phyloP scores from a whole-genome alignment of 108 stramenopile species.

The Pseudonitzschia multiseries region DNA sequence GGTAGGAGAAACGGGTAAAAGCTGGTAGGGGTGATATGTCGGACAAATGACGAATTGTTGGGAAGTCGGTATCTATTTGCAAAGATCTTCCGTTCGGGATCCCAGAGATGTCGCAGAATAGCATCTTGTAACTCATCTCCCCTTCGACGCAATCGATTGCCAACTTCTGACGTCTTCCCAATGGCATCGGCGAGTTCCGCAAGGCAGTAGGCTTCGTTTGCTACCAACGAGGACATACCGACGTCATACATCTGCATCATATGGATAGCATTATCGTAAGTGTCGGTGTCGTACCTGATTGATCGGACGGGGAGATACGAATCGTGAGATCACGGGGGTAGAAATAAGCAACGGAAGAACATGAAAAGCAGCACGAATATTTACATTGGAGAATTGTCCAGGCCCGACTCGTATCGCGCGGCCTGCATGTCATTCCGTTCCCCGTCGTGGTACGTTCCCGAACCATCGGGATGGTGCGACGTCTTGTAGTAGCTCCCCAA shows the following conservation, averaged over 20 bases:
- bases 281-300: constrained; percentile 24
- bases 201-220: constrained; percentile 16
- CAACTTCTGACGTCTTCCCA: constrained; percentile 15
- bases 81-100: constrained; percentile 19
- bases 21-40: constrained; percentile 19
- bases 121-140: constrained; percentile 10
- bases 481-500: constrained; percentile 21
- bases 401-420: constrained; percentile 31
- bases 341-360: not conserved
- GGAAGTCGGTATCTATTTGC: constrained; percentile 22
- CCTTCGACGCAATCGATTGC: constrained; percentile 1
- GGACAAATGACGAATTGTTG: constrained; percentile 23
- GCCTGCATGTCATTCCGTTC: constrained; percentile 23
- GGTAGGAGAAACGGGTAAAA: constrained; percentile 27
- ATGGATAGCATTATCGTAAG: constrained; percentile 7
- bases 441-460: not conserved
- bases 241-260: constrained; percentile 37
- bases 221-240: constrained; percentile 29
- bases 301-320: not conserved
- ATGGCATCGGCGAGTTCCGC: constrained; percentile 21
- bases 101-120: constrained; percentile 24
- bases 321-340: not conserved
- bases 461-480: not conserved
- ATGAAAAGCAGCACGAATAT: not conserved
- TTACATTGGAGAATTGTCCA: constrained; percentile 43